Conservation (phyloP, 108 stramenopile species). For the Skeletonema potamos region DNA sequence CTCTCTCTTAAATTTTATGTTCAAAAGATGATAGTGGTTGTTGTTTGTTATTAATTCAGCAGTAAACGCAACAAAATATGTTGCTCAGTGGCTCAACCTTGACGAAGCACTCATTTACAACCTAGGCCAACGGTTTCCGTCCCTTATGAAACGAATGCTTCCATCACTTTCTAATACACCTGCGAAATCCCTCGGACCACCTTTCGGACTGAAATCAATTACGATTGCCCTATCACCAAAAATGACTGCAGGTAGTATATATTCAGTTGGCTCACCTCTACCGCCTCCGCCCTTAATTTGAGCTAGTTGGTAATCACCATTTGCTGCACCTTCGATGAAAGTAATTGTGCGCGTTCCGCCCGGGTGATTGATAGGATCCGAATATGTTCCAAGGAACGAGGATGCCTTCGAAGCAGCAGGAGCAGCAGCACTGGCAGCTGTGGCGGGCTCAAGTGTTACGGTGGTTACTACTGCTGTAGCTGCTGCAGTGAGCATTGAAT, state of each 20-base stretch:
- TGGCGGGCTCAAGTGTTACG: not conserved
- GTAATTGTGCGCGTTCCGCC: conserved; percentile 55
- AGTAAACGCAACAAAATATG: no score
- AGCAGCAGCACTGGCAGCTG: not conserved
- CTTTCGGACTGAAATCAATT: conserved; percentile 60
- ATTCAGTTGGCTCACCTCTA: conserved; percentile 50
- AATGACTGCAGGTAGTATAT: conserved; percentile 49
- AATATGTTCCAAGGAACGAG: conserved; percentile 46
- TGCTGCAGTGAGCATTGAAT: not conserved
- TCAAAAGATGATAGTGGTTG: no score
- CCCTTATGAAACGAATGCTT: conserved; percentile 45
- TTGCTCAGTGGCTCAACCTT: no score
- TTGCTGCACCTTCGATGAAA: conserved; percentile 23
- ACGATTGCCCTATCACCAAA: conserved; percentile 55
- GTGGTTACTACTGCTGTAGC: not conserved
- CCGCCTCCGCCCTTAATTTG: conserved; percentile 55
- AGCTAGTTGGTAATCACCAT: conserved; percentile 56
- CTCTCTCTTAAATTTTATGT: no score
- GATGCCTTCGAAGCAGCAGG: not conserved
- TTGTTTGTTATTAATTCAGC: no score
- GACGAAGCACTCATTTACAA: no score
- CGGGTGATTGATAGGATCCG: conserved; percentile 67
- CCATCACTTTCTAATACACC: conserved; percentile 56
- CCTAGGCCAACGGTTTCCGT: conserved; percentile 63
- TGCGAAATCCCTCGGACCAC: conserved; percentile 54